Conservation (phyloP, 2,329 filamentous ascomycete genomes). For the Pseudogymnoascus sp. region DNA sequence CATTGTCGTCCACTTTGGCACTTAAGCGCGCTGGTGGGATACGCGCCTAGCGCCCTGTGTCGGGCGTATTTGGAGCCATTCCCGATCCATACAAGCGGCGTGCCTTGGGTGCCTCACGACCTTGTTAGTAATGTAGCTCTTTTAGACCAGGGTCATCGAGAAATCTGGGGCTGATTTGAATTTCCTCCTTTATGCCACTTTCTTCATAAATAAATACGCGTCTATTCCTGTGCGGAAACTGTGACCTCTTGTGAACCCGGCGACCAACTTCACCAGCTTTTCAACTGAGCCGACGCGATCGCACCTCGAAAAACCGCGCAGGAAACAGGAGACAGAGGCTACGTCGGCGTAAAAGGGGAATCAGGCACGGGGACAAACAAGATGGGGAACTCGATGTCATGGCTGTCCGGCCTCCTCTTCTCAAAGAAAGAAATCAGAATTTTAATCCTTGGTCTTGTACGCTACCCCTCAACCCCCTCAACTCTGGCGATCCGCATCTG, state of each 20-base stretch:
- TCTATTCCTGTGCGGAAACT: background rate
- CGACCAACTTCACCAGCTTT: constrained; percentile 2
- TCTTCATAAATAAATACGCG: background rate
- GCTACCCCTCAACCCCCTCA: constrained; percentile 25
- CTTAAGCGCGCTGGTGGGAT: constrained; percentile 7
- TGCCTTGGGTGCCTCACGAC: constrained; percentile 4
- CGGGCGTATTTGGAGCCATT: constrained; percentile 2
- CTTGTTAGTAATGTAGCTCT: constrained; percentile 2
- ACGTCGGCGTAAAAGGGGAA: constrained; percentile 1
- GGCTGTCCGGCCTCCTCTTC: constrained; percentile 68
- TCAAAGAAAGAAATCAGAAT: constrained; percentile 97
- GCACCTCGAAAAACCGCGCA: background rate
- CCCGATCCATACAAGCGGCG: background rate
- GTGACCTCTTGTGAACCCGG: background rate
- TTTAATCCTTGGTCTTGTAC: constrained; percentile 84
- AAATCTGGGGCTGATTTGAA: constrained; percentile 1
- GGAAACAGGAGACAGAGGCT: background rate
- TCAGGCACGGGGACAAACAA: constrained; percentile 4
- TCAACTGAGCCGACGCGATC: background rate
- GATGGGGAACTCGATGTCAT: constrained; percentile 40
- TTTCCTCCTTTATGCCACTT: constrained; percentile 3
- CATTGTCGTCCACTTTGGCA: constrained; percentile 7
- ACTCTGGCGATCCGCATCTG: constrained; percentile 12
- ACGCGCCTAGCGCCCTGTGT: constrained; percentile 5
- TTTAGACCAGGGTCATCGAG: background rate